Percentiles rank a stretch among this genome's conserved stretches.
phyloP scores from a whole-genome alignment of 1,284 basidiomycete genomes.

The Puccinia horiana region DNA sequence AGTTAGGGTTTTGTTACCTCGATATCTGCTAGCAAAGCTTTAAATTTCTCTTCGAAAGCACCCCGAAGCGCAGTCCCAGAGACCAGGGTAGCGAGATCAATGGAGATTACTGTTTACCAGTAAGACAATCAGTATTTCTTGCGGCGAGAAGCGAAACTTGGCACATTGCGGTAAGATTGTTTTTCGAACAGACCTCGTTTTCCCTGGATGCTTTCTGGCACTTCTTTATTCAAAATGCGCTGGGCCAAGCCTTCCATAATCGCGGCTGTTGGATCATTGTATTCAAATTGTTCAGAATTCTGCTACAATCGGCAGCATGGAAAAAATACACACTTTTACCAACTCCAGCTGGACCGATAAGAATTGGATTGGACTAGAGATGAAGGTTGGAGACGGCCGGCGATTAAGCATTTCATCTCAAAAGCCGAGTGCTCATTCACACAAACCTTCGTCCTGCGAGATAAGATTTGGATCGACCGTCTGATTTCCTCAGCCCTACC shows the following conservation, averaged over 20 bases:
- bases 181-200: conserved; percentile 63
- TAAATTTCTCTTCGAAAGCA: conserved; percentile 89
- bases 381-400: not conserved
- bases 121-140: conserved; percentile 63
- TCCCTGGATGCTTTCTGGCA: conserved; percentile 65
- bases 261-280: conserved; percentile 62
- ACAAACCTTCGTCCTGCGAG: conserved; percentile 53
- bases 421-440: not conserved
- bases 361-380: conserved; percentile 80
- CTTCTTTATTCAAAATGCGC: conserved; percentile 83
- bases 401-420: not conserved
- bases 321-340: conserved; percentile 51
- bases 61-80: conserved; percentile 85
- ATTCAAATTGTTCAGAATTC: conserved; percentile 65
- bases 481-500: conserved; percentile 75
- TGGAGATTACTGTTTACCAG: conserved; percentile 59
- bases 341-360: conserved; percentile 60
- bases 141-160: conserved; percentile 70
- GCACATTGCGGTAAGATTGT: conserved; percentile 63
- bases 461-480: conserved; percentile 74
- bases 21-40: conserved; percentile 78
- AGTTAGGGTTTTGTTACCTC: conserved; percentile 65
- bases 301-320: conserved; percentile 63
- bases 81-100: conserved; percentile 78
- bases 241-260: conserved; percentile 88